These are phyloP conservation scores for Aureobasidium sp. DNA, from an alignment of 2,329 filamentous ascomycete species.

Conservation along the genomic window DNA sequence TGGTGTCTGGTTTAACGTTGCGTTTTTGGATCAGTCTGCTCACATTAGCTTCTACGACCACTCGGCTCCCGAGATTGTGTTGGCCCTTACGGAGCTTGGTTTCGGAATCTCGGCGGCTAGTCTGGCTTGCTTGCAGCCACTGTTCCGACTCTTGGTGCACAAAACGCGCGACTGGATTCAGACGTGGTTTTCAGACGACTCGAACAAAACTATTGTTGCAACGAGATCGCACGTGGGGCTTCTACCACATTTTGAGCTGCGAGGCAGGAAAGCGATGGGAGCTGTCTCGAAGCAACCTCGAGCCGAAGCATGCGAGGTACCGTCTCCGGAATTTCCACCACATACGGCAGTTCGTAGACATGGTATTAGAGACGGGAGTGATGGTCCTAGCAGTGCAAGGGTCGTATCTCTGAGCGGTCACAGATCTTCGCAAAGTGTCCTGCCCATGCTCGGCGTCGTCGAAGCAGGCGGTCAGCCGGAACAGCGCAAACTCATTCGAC, in stretches of 20 bases:
- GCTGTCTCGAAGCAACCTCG: background rate
- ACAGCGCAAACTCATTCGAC: background rate
- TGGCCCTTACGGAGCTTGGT: constrained; percentile 24
- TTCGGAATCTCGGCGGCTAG: constrained; percentile 27
- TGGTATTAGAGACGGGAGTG: background rate
- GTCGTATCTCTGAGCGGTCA: background rate
- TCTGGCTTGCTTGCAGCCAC: constrained; percentile 26
- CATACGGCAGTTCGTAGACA: background rate
- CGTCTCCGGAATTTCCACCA: background rate
- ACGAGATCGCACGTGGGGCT: background rate
- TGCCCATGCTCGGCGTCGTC: background rate
- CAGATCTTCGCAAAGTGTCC: background rate
- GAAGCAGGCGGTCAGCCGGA: background rate
- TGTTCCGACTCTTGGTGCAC: constrained; percentile 17
- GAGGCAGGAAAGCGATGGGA: background rate
- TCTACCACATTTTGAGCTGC: background rate
- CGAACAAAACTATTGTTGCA: background rate
- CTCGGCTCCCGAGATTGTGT: constrained; percentile 18
- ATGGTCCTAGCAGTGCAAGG: background rate
- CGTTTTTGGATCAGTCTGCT: constrained; percentile 15
- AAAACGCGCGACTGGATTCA: background rate
- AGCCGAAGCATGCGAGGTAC: background rate
- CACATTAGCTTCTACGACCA: background rate
- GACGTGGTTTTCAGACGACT: background rate
- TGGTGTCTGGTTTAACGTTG: constrained; percentile 10